Evolutionary conservation across 1,284 basidiomycete species (phyloP).

Genomic region (Trametes sp.): DNA sequence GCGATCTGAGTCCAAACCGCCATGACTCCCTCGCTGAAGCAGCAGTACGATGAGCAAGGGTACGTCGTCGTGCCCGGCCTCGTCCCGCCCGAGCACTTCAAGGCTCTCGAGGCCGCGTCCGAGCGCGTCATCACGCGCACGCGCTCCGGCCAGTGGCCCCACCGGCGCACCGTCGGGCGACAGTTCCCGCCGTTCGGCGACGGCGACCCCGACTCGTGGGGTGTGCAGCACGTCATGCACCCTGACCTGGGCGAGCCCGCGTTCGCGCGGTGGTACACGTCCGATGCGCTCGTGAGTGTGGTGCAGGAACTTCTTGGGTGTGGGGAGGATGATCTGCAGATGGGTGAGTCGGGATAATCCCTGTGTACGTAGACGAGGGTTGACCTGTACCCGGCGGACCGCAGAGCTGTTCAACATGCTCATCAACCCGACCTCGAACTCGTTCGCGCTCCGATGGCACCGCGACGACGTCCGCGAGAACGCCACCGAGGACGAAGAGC

Average conservation of each 20-base stretch:
- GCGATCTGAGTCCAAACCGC: constrained; percentile 9
- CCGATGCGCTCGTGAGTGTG: constrained; percentile 57
- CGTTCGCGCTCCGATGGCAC: constrained; percentile 86
- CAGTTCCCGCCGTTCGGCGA: constrained; percentile 82
- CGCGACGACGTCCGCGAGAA: constrained; percentile 78
- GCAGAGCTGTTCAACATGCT: constrained; percentile 83
- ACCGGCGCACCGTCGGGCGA: constrained; percentile 79
- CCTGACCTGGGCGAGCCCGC: constrained; percentile 66
- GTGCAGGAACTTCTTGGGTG: constrained; percentile 65
- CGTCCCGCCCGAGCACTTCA: constrained; percentile 52
- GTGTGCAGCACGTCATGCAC: constrained; percentile 84
- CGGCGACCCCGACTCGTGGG: constrained; percentile 74
- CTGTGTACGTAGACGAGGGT: neutral
- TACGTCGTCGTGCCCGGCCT: constrained; percentile 76
- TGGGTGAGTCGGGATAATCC: constrained; percentile 55
- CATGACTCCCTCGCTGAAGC: constrained; percentile 30
- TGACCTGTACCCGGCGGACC: neutral
- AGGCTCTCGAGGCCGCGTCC: constrained; percentile 59
- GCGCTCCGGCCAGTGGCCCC: constrained; percentile 69
- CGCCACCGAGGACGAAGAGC: constrained; percentile 72
- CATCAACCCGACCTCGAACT: constrained; percentile 72
- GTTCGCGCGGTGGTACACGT: constrained; percentile 77
- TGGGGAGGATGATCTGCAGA: constrained; percentile 66
- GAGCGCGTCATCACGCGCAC: constrained; percentile 62
- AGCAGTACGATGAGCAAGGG: constrained; percentile 68